These are phyloP conservation scores for Rhododendron mucronatum DNA, from an alignment of 148 eudicot genomes.

Conservation along the genomic window DNA sequence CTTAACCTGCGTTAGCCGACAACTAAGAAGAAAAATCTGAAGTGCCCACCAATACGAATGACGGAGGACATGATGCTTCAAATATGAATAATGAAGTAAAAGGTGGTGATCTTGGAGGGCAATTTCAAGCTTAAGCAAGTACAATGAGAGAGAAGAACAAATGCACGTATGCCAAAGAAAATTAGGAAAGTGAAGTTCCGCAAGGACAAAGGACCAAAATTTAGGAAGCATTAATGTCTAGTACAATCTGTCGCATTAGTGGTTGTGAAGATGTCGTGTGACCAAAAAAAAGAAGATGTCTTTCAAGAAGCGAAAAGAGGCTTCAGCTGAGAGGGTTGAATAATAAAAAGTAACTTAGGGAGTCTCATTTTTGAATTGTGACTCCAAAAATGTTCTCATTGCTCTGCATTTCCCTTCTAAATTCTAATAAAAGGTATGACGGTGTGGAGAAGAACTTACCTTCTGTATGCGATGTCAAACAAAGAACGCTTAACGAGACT, in stretches of 20 bases:
- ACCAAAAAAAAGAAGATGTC: background rate
- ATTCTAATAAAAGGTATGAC: background rate
- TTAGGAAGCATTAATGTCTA: background rate
- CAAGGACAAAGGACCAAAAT: background rate
- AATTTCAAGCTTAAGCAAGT: background rate
- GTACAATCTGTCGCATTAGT: background rate
- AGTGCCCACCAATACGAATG: background rate
- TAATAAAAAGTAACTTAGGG: background rate
- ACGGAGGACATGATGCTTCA: background rate
- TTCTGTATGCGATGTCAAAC: conserved; percentile 70
- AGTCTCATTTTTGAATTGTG: background rate
- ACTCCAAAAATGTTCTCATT: background rate
- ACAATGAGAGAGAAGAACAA: background rate
- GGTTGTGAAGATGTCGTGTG: background rate
- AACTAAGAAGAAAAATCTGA: background rate
- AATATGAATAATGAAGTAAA: background rate
- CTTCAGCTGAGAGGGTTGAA: background rate
- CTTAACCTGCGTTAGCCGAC: background rate
- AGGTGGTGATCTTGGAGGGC: background rate
- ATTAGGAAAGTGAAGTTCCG: background rate
- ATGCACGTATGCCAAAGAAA: background rate
- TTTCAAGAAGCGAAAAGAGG: background rate
- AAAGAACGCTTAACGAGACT: conserved; percentile 51
- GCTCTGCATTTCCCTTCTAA: background rate
- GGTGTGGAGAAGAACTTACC: conserved; percentile 30